A percentile compares a stretch with the other conserved stretches of the same genome.
Evolutionary conservation across 257 asterid species (phyloP).

Genomic region (Solanum sejunctum): DNA sequence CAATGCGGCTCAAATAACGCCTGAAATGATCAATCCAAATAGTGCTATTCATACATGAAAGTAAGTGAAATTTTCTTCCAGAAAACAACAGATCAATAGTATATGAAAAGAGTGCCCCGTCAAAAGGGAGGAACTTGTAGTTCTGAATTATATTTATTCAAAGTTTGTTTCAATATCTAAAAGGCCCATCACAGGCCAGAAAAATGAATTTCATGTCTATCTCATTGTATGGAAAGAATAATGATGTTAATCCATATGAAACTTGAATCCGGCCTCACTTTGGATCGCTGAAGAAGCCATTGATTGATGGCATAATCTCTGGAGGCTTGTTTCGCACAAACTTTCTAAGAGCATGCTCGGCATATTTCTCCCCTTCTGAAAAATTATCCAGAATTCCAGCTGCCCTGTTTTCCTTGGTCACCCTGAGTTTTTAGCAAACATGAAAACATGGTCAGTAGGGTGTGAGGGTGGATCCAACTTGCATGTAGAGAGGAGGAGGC

Average conservation of each 20-base stretch:
- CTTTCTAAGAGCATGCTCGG: slow-evolving; percentile 57
- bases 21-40: background rate
- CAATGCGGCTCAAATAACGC: too few relatives aligned
- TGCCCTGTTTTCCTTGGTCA: slow-evolving; percentile 67
- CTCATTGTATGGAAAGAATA: background rate
- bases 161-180: slow-evolving; percentile 8
- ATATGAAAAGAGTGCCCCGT: background rate
- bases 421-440: slow-evolving; percentile 26
- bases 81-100: background rate
- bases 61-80: background rate
- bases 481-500: background rate
- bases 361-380: slow-evolving; percentile 63
- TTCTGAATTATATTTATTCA: slow-evolving; percentile 1
- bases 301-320: slow-evolving; percentile 67
- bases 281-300: slow-evolving; percentile 55
- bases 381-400: slow-evolving; percentile 72
- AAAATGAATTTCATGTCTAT: slow-evolving; percentile 1
- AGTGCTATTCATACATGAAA: background rate
- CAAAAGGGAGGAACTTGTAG: background rate
- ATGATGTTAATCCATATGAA: background rate
- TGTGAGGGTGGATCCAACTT: background rate
- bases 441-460: background rate
- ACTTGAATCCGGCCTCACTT: slow-evolving; percentile 2
- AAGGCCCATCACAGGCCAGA: slow-evolving; percentile 8
- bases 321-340: slow-evolving; percentile 55